These are phyloP conservation scores for Nakaseomyces sp. DNA, from an alignment of 1,139 yeast species.

Conservation along the genomic window DNA sequence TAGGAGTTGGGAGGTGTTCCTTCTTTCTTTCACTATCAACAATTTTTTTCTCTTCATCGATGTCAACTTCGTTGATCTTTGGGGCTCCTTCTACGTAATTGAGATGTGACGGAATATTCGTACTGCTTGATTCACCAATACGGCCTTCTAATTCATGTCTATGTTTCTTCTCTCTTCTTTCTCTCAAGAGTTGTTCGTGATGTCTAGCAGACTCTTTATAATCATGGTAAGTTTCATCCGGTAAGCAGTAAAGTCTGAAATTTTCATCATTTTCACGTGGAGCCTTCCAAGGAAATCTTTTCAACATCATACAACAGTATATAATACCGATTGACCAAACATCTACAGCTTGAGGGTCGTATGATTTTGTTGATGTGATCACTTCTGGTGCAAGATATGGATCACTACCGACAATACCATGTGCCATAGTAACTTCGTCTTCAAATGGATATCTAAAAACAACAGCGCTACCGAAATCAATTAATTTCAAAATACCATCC, in stretches of 20 bases:
- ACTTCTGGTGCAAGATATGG: conserved; percentile 98
- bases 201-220: conserved; percentile 41
- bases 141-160: not conserved
- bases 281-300: conserved; percentile 95
- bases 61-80: not conserved
- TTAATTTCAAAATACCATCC: conserved; percentile 80
- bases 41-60: not conserved
- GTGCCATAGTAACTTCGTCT: conserved; percentile 65
- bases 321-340: conserved; percentile 94
- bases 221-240: conserved; percentile 37
- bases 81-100: not conserved
- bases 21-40: not conserved
- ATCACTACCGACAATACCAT: conserved; percentile 95
- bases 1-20: not conserved
- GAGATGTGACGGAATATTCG: conserved; percentile 1
- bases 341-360: conserved; percentile 90
- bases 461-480: conserved; percentile 94
- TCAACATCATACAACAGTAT: conserved; percentile 89
- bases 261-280: conserved; percentile 85
- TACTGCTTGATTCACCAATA: not conserved
- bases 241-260: conserved; percentile 50
- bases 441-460: conserved; percentile 91
- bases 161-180: conserved; percentile 20
- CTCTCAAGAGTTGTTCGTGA: conserved; percentile 37
- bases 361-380: conserved; percentile 52